Percentiles rank a stretch among this genome's conserved stretches.
Evolutionary conservation across 208 protist genomes (phyloP).

Genomic region (Blastocrithidia nonstop): DNA sequence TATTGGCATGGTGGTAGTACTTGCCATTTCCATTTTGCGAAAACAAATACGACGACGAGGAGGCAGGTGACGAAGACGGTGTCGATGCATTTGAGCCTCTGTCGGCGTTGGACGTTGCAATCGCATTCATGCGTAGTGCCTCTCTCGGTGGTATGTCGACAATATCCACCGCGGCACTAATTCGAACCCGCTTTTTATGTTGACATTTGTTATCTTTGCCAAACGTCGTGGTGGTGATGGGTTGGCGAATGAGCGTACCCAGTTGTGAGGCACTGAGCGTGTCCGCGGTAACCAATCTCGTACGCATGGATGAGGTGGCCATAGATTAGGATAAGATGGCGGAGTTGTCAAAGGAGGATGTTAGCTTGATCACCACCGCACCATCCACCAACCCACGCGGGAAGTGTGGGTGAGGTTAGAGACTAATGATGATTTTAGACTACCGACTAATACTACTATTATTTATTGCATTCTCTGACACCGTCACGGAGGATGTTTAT

Average conservation of each 20-base stretch:
- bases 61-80: constrained; percentile 1
- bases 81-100: too few species aligned
- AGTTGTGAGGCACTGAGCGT: constrained; percentile 21
- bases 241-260: not conserved
- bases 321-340: constrained; percentile 35
- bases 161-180: constrained; percentile 64
- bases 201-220: not conserved
- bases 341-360: constrained; percentile 32
- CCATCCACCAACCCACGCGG: constrained; percentile 32
- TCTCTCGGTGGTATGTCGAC: constrained; percentile 68
- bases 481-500: too few species aligned
- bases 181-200: constrained; percentile 45
- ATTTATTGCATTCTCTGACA: not conserved
- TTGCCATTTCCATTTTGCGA: not conserved
- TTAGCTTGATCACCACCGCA: constrained; percentile 35
- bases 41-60: not conserved
- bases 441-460: constrained; percentile 26
- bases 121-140: constrained; percentile 21
- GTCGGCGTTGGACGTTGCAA: too few species aligned
- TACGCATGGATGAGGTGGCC: constrained; percentile 26
- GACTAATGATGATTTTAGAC: constrained; percentile 39
- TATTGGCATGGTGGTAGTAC: constrained; percentile 9
- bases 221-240: constrained; percentile 1
- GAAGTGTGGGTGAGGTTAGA: constrained; percentile 73
- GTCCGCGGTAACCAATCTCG: constrained; percentile 42